Evolutionary conservation across 2,329 filamentous ascomycete genomes (phyloP).

Genomic region (Scedosporium minutisporum): DNA sequence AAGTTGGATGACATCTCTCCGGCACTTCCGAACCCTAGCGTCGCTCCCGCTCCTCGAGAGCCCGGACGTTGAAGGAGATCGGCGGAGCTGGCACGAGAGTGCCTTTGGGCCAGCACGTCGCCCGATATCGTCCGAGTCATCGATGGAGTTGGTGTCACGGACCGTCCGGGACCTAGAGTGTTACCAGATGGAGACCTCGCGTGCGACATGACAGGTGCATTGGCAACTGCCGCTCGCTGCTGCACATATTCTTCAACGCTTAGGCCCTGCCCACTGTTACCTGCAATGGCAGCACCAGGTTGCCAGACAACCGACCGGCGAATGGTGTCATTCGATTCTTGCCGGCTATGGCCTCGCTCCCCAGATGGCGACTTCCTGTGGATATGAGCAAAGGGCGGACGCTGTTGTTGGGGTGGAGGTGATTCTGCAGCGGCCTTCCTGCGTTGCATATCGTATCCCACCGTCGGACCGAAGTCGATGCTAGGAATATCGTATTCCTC

Average conservation of each 20-base stretch:
- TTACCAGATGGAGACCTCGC: constrained; percentile 47
- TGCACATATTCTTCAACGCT: constrained; percentile 78
- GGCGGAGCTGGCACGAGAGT: constrained; percentile 37
- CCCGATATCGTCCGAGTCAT: constrained; percentile 29
- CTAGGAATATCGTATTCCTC: constrained; percentile 51
- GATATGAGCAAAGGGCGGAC: constrained; percentile 15
- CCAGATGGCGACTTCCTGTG: constrained; percentile 16
- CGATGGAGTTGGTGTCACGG: constrained; percentile 32
- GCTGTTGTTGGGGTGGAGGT: constrained; percentile 9
- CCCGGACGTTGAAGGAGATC: constrained; percentile 41
- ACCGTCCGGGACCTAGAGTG: constrained; percentile 18
- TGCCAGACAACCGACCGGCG: constrained; percentile 70
- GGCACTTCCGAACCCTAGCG: constrained; percentile 28
- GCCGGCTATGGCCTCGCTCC: constrained; percentile 27
- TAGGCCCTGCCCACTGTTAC: constrained; percentile 36
- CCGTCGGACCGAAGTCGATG: constrained; percentile 79
- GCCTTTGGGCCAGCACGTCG: constrained; percentile 25
- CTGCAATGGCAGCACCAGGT: constrained; percentile 49
- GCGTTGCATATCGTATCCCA: constrained; percentile 45
- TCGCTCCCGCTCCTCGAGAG: constrained; percentile 47
- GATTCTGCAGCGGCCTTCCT: constrained; percentile 17
- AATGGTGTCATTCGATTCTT: constrained; percentile 41
- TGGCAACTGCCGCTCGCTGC: constrained; percentile 53
- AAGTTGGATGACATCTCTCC: constrained; percentile 43
- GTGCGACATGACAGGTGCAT: constrained; percentile 45